A percentile compares a stretch with the other conserved stretches of the same genome.
Conservation (phyloP, 2,329 filamentous ascomycete species). For the Alternaria hordeiaustralica region DNA sequence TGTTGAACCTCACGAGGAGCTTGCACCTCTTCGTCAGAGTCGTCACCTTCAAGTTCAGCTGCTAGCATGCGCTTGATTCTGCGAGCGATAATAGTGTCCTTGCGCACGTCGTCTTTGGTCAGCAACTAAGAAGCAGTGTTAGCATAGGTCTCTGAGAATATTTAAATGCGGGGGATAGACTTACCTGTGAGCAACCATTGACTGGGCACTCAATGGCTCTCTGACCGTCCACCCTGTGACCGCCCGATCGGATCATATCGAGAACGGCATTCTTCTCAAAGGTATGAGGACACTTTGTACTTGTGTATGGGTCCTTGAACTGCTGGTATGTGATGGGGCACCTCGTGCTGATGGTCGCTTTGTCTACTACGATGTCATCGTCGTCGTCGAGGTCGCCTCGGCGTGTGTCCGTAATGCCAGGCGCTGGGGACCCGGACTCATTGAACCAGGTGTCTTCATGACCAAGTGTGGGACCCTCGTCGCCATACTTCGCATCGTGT, state of each 20-base stretch:
- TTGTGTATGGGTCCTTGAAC: constrained; percentile 72
- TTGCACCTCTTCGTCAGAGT: constrained; percentile 34
- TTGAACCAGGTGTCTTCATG: constrained; percentile 69
- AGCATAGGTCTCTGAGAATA: background rate
- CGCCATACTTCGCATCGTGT: constrained; percentile 65
- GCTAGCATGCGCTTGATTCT: constrained; percentile 48
- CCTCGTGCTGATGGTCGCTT: constrained; percentile 68
- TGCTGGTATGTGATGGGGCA: constrained; percentile 72
- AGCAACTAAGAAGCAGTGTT: constrained; percentile 34
- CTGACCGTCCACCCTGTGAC: constrained; percentile 30
- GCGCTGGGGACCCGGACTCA: constrained; percentile 53
- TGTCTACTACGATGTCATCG: constrained; percentile 72
- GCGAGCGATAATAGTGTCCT: constrained; percentile 42
- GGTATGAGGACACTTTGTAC: constrained; percentile 71
- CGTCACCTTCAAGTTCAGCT: constrained; percentile 29
- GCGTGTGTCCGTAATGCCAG: constrained; percentile 48
- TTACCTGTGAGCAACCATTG: constrained; percentile 65
- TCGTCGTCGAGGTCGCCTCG: constrained; percentile 56
- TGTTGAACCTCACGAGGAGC: constrained; percentile 3
- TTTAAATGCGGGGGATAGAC: background rate
- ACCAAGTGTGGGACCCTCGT: constrained; percentile 61
- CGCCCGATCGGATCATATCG: constrained; percentile 55
- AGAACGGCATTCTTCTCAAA: constrained; percentile 72
- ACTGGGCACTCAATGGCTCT: constrained; percentile 65
- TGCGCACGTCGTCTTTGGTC: constrained; percentile 34